These are phyloP conservation scores for Volutella citrinella DNA, from an alignment of 2,329 filamentous ascomycete genomes.

Conservation along the genomic window DNA sequence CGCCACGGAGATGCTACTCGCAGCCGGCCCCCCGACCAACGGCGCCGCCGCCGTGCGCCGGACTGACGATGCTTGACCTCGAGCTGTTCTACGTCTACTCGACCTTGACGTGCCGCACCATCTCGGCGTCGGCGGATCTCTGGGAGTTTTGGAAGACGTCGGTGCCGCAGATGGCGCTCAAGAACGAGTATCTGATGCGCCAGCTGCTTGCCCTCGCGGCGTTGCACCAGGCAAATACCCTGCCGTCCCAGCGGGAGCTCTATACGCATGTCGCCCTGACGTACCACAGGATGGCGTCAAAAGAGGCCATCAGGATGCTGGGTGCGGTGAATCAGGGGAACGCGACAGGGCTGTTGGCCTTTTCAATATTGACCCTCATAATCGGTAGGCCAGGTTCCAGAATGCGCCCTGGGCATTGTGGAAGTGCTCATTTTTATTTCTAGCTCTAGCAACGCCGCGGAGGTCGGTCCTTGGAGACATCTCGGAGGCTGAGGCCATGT, in stretches of 20 bases:
- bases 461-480: conserved; percentile 3
- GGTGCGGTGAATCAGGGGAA: conserved; percentile 2
- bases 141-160: conserved; percentile 46
- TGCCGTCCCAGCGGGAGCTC: conserved; percentile 32
- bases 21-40: too few relatives aligned
- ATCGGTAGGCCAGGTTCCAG: background rate
- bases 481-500: conserved; percentile 2
- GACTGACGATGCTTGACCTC: conserved; percentile 40
- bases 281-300: conserved; percentile 28
- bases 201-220: conserved; percentile 47
- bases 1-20: too few relatives aligned
- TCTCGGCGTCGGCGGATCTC: conserved; percentile 38
- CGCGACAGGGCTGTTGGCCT: background rate
- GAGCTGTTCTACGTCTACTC: conserved; percentile 53
- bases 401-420: too few relatives aligned
- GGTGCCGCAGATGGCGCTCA: conserved; percentile 43
- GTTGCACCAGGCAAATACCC: conserved; percentile 43
- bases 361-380: background rate
- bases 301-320: conserved; percentile 26
- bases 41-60: background rate
- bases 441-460: conserved; percentile 16
- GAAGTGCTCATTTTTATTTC: background rate
- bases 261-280: conserved; percentile 28
- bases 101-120: conserved; percentile 44
- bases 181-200: conserved; percentile 45